Evolutionary conservation across 257 asterid species (phyloP), one percentile per base, ranked within the genome.

Genomic region (Lithospermum erythrorhizon): DNA sequence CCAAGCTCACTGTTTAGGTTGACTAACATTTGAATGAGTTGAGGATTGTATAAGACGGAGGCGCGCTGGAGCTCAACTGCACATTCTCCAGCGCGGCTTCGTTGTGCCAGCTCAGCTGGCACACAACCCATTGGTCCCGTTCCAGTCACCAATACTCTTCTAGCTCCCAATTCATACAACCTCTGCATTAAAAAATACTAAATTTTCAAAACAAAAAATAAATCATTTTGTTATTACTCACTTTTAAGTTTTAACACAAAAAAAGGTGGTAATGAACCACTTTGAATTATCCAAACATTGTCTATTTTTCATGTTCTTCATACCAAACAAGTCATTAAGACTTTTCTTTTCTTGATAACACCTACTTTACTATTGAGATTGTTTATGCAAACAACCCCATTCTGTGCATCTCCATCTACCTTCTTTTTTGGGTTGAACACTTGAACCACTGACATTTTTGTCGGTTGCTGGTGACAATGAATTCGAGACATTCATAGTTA

Each of bases 101-200:
- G 80, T 63, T 68, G 80, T 0, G 96, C 96, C 73, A 87, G 51
- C 76, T 87, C 96, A 6, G 93, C 87, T 4, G 95, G 96, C 25
- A 81, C 96, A 27, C 96, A 87, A 7, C 96, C 96, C 35, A 87
- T 20, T 21, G 96, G 89, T 61, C 96, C 96, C 0, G 95, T 87
- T 41, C 96, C 96, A 2, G 96, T 81, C 58, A 85, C 96, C 4
- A 85, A 37, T 6, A 85, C 95, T 63, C 75, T 71, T 49, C 95
- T 66, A 5, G 77, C 77, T 59, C 96, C 96, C 84, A 87, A 61
- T 0, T 83, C 84, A 65, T 83, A 70, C 65, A 87, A 35, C 55
- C 23, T 83, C 96, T 84, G 77, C 78, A 75, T 6, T 11, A 21
- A 9, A 55, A 16, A 1, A 27, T 27, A 27, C 32, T 27, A 3